Evolutionary conservation across 208 protist species (phyloP).

Genomic region (Entamoeba invadens): DNA sequence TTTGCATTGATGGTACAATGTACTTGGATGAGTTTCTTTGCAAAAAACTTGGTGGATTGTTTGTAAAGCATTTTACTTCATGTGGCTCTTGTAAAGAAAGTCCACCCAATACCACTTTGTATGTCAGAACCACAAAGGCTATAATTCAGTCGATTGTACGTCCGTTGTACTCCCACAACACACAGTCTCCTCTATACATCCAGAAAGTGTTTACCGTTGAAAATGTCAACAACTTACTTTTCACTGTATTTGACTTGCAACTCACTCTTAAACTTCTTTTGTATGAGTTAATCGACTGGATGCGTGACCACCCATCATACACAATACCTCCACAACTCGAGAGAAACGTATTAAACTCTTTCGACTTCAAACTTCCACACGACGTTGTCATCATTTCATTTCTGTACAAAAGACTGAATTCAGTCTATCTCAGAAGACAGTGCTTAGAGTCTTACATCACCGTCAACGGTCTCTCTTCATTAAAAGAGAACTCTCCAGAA

Average conservation of each 20-base stretch:
- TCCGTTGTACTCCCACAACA: neutral
- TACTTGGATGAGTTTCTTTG: neutral
- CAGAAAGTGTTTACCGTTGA: neutral
- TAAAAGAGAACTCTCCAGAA: neutral
- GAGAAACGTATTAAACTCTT: neutral
- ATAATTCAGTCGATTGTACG: neutral
- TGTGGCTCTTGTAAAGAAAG: neutral
- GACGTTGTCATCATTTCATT: neutral
- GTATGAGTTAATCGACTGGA: neutral
- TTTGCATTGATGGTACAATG: neutral
- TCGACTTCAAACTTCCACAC: neutral
- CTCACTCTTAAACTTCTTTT: neutral
- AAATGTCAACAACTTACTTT: neutral
- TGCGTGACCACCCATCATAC: neutral
- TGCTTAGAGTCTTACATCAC: neutral
- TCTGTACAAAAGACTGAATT: neutral
- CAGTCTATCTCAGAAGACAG: neutral
- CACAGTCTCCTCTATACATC: neutral
- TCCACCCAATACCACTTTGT: neutral
- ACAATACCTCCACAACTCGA: neutral
- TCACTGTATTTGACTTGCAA: neutral
- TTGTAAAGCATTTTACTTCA: neutral
- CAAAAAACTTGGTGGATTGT: neutral
- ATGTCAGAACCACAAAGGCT: neutral
- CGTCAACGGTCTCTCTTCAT: neutral